phyloP scores from a whole-genome alignment of 805 yeast species.

The Kodamaea laetipori region DNA sequence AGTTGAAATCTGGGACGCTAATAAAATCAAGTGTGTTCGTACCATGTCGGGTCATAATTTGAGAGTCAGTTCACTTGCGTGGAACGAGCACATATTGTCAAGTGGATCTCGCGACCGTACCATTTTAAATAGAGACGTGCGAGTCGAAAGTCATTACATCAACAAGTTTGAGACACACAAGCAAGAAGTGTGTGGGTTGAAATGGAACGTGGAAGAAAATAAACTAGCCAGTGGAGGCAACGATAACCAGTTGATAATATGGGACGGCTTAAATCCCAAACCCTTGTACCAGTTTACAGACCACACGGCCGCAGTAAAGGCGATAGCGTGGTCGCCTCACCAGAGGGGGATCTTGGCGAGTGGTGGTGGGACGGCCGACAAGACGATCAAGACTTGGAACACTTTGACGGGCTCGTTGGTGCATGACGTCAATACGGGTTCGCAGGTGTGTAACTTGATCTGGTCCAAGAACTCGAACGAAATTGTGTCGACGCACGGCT shows the following conservation, averaged over 20 bases:
- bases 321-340: constrained; percentile 97
- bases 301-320: constrained; percentile 95
- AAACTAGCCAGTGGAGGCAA: constrained; percentile 95
- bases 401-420: constrained; percentile 73
- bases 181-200: constrained; percentile 95
- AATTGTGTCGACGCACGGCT: constrained; percentile 93
- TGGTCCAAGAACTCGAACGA: constrained; percentile 95
- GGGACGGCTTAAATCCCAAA: constrained; percentile 74
- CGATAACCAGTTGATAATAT: constrained; percentile 81
- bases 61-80: constrained; percentile 84
- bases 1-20: constrained; percentile 95
- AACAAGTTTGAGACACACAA: constrained; percentile 72
- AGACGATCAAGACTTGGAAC: constrained; percentile 89
- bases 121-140: constrained; percentile 87
- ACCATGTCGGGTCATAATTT: constrained; percentile 90
- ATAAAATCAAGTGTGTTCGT: constrained; percentile 76
- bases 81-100: constrained; percentile 89
- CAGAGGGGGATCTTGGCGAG: constrained; percentile 90
- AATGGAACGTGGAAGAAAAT: constrained; percentile 90
- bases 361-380: constrained; percentile 97
- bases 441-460: constrained; percentile 90
- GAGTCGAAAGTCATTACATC: constrained; percentile 80
- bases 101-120: constrained; percentile 86
- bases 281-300: constrained; percentile 78
- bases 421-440: constrained; percentile 88